Percentiles rank a stretch among this genome's conserved stretches.
phyloP scores from a whole-genome alignment of 805 yeast species.

The Saturnispora hagleri region DNA sequence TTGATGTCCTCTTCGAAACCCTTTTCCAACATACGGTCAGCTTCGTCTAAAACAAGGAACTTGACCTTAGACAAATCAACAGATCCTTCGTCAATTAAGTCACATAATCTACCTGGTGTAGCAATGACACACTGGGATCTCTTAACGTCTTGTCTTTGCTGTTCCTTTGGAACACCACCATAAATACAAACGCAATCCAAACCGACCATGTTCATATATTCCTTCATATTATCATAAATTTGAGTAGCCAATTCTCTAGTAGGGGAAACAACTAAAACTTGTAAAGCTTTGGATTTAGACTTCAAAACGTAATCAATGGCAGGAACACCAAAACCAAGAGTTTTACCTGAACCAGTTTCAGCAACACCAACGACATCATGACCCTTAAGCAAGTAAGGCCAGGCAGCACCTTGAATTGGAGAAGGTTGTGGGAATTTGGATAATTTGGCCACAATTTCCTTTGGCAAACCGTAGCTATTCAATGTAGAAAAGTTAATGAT shows the following conservation, averaged over 20 bases:
- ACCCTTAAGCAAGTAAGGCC: conserved; percentile 67
- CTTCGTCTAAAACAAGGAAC: conserved; percentile 90
- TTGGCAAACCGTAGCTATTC: conserved; percentile 33
- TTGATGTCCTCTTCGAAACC: conserved; percentile 97
- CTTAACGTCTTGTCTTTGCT: conserved; percentile 64
- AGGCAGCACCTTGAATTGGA: conserved; percentile 74
- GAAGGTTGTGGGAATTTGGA: conserved; percentile 82
- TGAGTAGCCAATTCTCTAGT: conserved; percentile 97
- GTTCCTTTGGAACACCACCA: conserved; percentile 96
- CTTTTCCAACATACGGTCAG: conserved; percentile 96
- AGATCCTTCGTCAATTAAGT: conserved; percentile 81
- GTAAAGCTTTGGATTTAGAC: conserved; percentile 40
- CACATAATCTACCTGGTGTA: conserved; percentile 96
- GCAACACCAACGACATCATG: conserved; percentile 91
- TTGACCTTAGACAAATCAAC: conserved; percentile 58
- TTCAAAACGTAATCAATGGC: conserved; percentile 67
- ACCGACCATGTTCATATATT: conserved; percentile 50
- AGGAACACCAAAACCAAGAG: conserved; percentile 94
- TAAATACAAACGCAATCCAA: conserved; percentile 76
- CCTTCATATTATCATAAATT: conserved; percentile 72
- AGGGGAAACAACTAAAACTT: conserved; percentile 84
- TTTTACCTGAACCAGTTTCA: conserved; percentile 95
- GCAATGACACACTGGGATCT: conserved; percentile 80
- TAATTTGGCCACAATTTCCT: conserved; percentile 50
- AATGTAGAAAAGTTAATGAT: conserved; percentile 58